Conservation (phyloP, 139 green algal genomes). For the Chlorella sp. region DNA sequence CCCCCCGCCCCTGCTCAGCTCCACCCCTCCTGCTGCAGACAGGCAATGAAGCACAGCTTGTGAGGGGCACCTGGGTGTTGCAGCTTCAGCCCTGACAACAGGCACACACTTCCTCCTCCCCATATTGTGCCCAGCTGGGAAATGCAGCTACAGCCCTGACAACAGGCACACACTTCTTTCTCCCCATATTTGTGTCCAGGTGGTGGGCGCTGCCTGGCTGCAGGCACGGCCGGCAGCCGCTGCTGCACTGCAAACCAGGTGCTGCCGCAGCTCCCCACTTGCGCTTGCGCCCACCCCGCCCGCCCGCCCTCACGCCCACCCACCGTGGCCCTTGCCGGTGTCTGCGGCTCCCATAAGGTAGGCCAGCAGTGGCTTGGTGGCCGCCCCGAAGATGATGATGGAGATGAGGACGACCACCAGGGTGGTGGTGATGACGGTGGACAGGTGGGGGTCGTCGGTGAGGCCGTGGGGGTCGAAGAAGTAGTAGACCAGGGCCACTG, state of each 20-base stretch:
- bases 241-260: background rate
- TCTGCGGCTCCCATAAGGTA: slow-evolving; percentile 42
- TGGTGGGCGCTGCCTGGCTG: background rate
- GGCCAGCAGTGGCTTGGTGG: slow-evolving; percentile 78
- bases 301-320: background rate
- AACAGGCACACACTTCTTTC: background rate
- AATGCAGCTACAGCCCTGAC: too few relatives aligned
- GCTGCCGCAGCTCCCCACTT: background rate
- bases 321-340: background rate
- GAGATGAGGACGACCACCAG: slow-evolving; percentile 75
- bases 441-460: slow-evolving; percentile 51
- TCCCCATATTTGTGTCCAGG: background rate
- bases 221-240: background rate
- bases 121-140: background rate
- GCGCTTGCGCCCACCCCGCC: background rate
- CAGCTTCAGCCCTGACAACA: background rate
- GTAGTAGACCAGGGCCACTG: slow-evolving; percentile 82
- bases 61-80: background rate
- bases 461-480: slow-evolving; percentile 66
- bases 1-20: background rate
- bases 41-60: background rate
- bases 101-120: background rate
- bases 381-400: slow-evolving; percentile 63
- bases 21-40: background rate
- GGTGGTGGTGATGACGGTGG: slow-evolving; percentile 80